These are phyloP conservation scores for Acanthamoeba royreba DNA, from an alignment of 208 protist genomes.

Conservation along the genomic window DNA sequence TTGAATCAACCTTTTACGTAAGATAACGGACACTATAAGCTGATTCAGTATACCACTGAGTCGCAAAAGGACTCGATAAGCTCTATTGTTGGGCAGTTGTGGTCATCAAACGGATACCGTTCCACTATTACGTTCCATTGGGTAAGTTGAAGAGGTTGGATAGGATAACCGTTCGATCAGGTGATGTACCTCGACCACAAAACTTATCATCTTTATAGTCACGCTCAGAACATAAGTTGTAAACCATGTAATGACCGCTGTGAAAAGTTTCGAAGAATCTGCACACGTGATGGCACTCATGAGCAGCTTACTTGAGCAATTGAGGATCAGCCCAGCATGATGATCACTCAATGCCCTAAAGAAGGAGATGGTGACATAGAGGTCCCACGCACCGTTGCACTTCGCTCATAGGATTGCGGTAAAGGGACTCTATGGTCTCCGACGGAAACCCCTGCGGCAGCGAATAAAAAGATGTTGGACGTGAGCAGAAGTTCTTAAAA, in stretches of 20 bases:
- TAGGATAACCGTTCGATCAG: too few relatives aligned
- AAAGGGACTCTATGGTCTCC: neutral
- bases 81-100: constrained; percentile 64
- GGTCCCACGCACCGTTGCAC: neutral
- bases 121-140: constrained; percentile 5
- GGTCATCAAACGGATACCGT: constrained; percentile 72
- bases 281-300: too few relatives aligned
- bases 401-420: constrained; percentile 42
- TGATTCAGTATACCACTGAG: neutral
- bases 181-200: neutral
- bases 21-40: too few relatives aligned
- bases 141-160: neutral
- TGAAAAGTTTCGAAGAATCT: neutral
- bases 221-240: constrained; percentile 16
- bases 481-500: neutral
- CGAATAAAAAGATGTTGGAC: neutral
- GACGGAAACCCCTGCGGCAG: neutral
- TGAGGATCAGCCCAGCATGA: neutral
- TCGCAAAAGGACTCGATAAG: constrained; percentile 50
- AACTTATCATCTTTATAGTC: neutral
- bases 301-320: neutral
- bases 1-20: too few relatives aligned
- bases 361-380: neutral
- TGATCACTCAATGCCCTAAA: neutral
- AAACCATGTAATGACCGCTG: neutral